Evolutionary conservation across 2,329 filamentous ascomycete species (phyloP).

Genomic region (Cladosporium sp.): DNA sequence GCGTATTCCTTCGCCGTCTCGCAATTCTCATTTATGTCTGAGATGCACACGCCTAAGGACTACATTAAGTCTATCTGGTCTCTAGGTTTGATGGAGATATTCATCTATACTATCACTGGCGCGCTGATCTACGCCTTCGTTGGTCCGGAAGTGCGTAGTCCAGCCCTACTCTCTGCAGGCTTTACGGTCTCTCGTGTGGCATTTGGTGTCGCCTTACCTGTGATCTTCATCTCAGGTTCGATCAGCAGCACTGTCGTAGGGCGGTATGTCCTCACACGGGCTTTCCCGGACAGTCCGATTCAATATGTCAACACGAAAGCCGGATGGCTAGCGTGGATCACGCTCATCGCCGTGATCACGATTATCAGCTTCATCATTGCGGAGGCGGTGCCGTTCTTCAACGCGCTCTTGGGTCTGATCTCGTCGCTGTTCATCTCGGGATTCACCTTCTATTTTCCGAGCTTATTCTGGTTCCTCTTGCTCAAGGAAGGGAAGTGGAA

Average conservation of each 20-base stretch:
- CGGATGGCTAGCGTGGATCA: conserved; percentile 57
- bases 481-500: conserved; percentile 47
- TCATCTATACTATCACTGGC: conserved; percentile 63
- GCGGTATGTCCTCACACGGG: conserved; percentile 59
- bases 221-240: conserved; percentile 69
- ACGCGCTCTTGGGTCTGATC: conserved; percentile 62
- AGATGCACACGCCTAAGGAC: conserved; percentile 60
- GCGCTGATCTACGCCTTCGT: conserved; percentile 66
- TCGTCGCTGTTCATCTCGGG: conserved; percentile 61
- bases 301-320: conserved; percentile 39
- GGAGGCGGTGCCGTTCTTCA: conserved; percentile 69
- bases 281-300: conserved; percentile 54
- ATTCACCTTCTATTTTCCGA: conserved; percentile 48
- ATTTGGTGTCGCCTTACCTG: conserved; percentile 67
- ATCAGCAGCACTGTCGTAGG: conserved; percentile 57
- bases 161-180: conserved; percentile 62
- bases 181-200: conserved; percentile 57
- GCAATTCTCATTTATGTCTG: conserved; percentile 65
- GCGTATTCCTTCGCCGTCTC: conserved; percentile 54
- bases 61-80: conserved; percentile 58
- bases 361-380: conserved; percentile 65
- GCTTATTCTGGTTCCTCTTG: conserved; percentile 41
- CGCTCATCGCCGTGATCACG: conserved; percentile 55
- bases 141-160: conserved; percentile 58
- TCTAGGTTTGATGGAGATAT: conserved; percentile 59